These are phyloP conservation scores for Coelastrella sp. DNA, from an alignment of 139 green algal species.

Conservation along the genomic window DNA sequence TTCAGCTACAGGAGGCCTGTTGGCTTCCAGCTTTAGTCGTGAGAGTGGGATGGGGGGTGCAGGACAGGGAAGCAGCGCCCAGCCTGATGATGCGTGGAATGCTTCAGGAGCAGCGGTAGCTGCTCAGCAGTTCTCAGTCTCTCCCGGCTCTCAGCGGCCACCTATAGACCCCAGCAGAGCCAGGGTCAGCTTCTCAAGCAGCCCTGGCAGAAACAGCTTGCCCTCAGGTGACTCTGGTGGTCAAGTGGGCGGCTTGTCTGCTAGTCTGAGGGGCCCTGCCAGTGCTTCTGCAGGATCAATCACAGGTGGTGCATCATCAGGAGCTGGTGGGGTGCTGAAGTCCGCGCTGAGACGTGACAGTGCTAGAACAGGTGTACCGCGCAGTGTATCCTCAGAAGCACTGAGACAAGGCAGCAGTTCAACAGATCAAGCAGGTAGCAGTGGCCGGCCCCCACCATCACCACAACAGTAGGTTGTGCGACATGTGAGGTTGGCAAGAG, in stretches of 20 bases:
- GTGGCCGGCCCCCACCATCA: neutral
- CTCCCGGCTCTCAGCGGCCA: neutral
- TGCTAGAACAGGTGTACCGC: no score
- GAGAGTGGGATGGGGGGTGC: neutral
- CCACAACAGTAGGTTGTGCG: neutral
- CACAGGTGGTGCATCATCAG: neutral
- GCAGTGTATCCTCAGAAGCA: neutral
- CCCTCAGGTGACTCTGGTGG: no score
- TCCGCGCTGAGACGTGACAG: neutral
- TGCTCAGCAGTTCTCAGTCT: neutral
- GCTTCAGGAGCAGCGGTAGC: neutral
- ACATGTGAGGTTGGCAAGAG: no score
- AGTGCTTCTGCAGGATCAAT: no score
- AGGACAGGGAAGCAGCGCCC: no score
- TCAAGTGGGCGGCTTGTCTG: neutral
- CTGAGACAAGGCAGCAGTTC: neutral
- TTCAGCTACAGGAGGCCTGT: neutral
- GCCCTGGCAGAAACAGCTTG: no score
- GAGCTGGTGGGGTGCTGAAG: neutral
- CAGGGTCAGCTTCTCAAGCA: neutral
- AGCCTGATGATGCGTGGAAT: no score
- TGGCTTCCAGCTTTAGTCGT: conserved; percentile 14
- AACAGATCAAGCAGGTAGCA: neutral
- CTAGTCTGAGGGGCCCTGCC: neutral
- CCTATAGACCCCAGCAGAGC: neutral